phyloP scores from a whole-genome alignment of 345 rosid genomes.

The Pugionium cornutum region DNA sequence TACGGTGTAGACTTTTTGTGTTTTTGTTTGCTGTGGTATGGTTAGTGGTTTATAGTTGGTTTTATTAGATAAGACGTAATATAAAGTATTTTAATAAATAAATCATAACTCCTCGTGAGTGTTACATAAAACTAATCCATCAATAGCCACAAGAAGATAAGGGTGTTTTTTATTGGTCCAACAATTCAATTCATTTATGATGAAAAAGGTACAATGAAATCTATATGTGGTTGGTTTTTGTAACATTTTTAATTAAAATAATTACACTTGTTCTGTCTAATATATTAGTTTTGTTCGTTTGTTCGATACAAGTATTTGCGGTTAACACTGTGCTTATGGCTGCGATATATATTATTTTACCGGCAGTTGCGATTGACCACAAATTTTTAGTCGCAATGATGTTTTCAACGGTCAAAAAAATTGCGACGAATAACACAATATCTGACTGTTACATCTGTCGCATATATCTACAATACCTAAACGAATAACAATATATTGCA shows the following conservation, averaged over 20 bases:
- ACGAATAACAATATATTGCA: too few species aligned
- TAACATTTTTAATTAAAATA: background rate
- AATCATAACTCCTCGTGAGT: constrained; percentile 26
- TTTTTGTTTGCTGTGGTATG: constrained; percentile 11
- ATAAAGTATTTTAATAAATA: background rate
- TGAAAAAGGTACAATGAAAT: background rate
- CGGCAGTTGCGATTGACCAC: too few species aligned
- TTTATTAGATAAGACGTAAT: constrained; percentile 25
- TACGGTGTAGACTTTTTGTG: constrained; percentile 25
- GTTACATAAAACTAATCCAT: constrained; percentile 4
- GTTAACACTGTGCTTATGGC: too few species aligned
- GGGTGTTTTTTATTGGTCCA: constrained; percentile 1
- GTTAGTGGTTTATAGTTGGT: constrained; percentile 39
- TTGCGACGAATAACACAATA: too few species aligned
- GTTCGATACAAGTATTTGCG: too few species aligned
- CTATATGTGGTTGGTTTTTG: constrained; percentile 19
- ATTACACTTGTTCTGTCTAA: background rate
- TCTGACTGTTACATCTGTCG: too few species aligned
- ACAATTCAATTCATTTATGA: background rate
- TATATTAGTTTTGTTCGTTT: background rate
- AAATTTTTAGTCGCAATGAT: too few species aligned
- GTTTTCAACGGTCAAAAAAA: too few species aligned
- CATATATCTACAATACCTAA: too few species aligned
- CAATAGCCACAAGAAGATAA: constrained; percentile 11
- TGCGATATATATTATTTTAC: too few species aligned